Percentiles rank a stretch among this genome's conserved stretches.
Conservation (phyloP, 768 basidiomycete genomes). For the Epithele typhae region DNA sequence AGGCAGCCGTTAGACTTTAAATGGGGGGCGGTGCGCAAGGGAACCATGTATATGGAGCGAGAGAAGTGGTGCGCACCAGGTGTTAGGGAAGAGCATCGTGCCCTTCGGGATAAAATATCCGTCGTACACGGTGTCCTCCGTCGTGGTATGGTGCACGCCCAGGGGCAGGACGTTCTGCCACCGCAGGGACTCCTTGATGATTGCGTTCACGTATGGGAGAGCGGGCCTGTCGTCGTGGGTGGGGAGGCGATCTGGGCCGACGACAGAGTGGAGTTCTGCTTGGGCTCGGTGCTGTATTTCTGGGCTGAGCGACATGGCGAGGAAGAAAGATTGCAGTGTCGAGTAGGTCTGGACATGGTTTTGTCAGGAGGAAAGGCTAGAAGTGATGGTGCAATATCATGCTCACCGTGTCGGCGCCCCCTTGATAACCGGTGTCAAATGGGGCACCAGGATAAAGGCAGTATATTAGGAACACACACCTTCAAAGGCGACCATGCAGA, state of each 20-base stretch:
- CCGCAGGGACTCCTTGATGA: slow-evolving; percentile 11
- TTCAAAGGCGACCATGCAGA: slow-evolving; percentile 1
- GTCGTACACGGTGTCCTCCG: slow-evolving; percentile 17
- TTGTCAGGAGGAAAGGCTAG: neutral
- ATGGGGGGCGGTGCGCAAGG: no score
- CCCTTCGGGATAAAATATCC: slow-evolving; percentile 22
- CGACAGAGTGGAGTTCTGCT: slow-evolving; percentile 9
- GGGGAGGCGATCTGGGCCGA: slow-evolving; percentile 10
- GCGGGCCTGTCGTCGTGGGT: slow-evolving; percentile 1
- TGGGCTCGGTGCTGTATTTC: slow-evolving; percentile 17
- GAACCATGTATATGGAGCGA: no score
- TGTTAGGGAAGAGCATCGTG: slow-evolving; percentile 18
- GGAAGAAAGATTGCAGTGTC: slow-evolving; percentile 21
- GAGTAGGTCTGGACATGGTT: slow-evolving; percentile 15
- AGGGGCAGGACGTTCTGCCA: slow-evolving; percentile 10
- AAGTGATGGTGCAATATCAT: neutral
- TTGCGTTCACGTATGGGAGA: slow-evolving; percentile 6
- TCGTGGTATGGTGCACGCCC: slow-evolving; percentile 24
- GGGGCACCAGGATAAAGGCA: no score
- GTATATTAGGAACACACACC: neutral
- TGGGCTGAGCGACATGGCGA: slow-evolving; percentile 24
- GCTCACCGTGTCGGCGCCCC: slow-evolving; percentile 15
- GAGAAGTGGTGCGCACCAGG: slow-evolving; percentile 13
- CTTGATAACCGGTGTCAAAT: neutral
- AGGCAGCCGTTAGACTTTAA: neutral